Conservation (phyloP, 345 rosid species). For the Lepidium sativum region DNA sequence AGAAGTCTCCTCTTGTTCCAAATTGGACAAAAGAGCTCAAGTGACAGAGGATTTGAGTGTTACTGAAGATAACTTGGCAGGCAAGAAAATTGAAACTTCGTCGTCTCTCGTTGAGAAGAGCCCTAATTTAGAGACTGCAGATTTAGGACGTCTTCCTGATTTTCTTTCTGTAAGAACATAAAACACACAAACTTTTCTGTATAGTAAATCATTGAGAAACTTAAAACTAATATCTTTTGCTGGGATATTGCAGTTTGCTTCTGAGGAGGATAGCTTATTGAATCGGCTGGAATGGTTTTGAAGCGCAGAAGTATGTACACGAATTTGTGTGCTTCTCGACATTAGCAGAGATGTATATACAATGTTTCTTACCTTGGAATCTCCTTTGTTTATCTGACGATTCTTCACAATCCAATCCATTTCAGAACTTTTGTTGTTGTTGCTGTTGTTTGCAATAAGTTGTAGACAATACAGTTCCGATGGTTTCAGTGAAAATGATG, state of each 20-base stretch:
- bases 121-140: constrained; percentile 37
- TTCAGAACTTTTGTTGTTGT: background rate
- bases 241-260: constrained; percentile 52
- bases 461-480: background rate
- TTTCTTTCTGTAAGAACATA: constrained; percentile 43
- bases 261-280: constrained; percentile 57
- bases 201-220: background rate
- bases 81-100: constrained; percentile 33
- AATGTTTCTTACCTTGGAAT: background rate
- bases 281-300: constrained; percentile 39
- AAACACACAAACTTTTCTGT: background rate
- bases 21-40: constrained; percentile 43
- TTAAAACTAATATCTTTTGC: background rate
- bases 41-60: constrained; percentile 26
- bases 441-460: background rate
- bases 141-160: constrained; percentile 64
- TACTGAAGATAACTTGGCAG: constrained; percentile 32
- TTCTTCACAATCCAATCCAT: background rate
- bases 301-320: background rate
- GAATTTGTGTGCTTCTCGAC: background rate
- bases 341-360: background rate
- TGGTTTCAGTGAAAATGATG: background rate
- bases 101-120: constrained; percentile 16
- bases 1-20: constrained; percentile 31
- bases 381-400: background rate